A percentile compares a stretch with the other conserved stretches of the same genome.
Evolutionary conservation across 139 green algal genomes (phyloP).

Genomic region (Chlorella sp.): DNA sequence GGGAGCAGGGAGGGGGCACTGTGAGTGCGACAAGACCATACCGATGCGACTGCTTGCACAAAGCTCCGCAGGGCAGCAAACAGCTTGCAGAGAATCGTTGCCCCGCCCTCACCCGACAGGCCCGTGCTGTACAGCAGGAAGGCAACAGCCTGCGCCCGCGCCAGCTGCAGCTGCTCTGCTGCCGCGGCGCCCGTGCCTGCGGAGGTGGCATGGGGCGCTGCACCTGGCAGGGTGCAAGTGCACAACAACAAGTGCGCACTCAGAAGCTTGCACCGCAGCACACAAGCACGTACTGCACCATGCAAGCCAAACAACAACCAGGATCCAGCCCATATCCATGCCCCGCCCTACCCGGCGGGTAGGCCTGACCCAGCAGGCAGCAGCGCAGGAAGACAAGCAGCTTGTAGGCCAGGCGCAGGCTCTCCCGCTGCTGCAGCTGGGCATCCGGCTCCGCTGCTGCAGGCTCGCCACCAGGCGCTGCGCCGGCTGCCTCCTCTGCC

Average conservation of each 20-base stretch:
- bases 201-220: background rate
- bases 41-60: background rate
- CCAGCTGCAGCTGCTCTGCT: constrained; percentile 7
- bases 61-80: background rate
- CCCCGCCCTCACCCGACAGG: background rate
- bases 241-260: too few species aligned
- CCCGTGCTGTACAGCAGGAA: constrained; percentile 51
- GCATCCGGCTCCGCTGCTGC: background rate
- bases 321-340: too few species aligned
- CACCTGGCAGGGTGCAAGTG: too few species aligned
- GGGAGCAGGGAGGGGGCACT: too few species aligned
- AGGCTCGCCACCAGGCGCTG: background rate
- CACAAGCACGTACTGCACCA: too few species aligned
- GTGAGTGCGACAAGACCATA: background rate
- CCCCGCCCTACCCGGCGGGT: constrained; percentile 56
- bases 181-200: background rate
- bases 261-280: too few species aligned
- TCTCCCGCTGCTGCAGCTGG: background rate
- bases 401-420: constrained; percentile 57
- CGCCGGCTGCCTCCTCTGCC: background rate
- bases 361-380: constrained; percentile 52
- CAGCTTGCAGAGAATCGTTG: background rate
- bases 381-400: constrained; percentile 75
- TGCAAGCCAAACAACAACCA: too few species aligned
- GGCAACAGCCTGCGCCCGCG: constrained; percentile 43